Evolutionary conservation across 2,329 filamentous ascomycete species (phyloP).

Genomic region (Fusarium cyanostomum): DNA sequence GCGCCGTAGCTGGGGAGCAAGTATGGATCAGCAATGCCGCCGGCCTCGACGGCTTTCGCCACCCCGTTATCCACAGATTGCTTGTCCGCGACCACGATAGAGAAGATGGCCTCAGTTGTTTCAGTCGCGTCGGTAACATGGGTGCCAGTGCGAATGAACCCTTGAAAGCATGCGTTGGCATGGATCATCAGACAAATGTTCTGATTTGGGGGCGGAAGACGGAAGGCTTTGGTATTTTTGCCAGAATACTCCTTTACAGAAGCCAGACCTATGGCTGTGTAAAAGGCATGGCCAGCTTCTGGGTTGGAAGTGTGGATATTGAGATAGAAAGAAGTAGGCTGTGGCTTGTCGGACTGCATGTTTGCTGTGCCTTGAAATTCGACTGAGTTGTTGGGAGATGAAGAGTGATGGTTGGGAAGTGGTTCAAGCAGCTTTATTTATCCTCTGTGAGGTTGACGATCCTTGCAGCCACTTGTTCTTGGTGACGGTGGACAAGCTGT

Average conservation of each 20-base stretch:
- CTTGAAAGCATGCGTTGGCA: slow-evolving; percentile 23
- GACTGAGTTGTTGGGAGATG: neutral
- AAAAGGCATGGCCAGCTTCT: slow-evolving; percentile 16
- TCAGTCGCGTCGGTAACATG: slow-evolving; percentile 26
- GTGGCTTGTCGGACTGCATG: neutral
- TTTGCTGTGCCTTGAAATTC: neutral
- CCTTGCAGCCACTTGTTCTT: neutral
- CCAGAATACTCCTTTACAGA: slow-evolving; percentile 18
- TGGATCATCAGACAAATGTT: slow-evolving; percentile 38
- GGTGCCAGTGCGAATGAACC: slow-evolving; percentile 32
- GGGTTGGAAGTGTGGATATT: neutral
- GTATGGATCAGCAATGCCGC: slow-evolving; percentile 33
- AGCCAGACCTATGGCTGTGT: slow-evolving; percentile 21
- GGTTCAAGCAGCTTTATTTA: neutral
- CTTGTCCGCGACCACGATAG: slow-evolving; percentile 16
- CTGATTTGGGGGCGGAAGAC: slow-evolving; percentile 29
- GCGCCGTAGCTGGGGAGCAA: slow-evolving; percentile 22
- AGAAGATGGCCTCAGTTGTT: slow-evolving; percentile 28
- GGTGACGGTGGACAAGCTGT: neutral
- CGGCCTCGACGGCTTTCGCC: slow-evolving; percentile 29
- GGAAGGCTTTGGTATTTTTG: slow-evolving; percentile 22
- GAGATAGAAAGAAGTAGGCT: neutral
- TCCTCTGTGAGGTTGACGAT: neutral
- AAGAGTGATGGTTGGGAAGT: neutral
- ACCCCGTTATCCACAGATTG: slow-evolving; percentile 31